Evolutionary conservation across 805 yeast genomes (phyloP), one percentile per base, ranked within the genome.

Genomic region (Candida xyloterini): DNA sequence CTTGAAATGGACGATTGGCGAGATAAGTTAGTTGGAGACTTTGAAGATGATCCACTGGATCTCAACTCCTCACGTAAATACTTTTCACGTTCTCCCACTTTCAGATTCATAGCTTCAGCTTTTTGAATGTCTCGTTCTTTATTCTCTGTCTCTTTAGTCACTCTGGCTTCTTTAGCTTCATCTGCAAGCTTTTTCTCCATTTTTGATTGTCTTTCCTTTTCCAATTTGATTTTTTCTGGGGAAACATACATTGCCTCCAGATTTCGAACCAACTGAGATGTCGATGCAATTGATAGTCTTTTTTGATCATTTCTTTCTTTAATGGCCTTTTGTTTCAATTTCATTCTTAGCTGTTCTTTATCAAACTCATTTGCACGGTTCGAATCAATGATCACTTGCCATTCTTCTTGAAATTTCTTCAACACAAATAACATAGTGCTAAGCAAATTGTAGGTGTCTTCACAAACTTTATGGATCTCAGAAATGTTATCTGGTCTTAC

Each of bases 361-460:
- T 55, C 77, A 55, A 53, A 73, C 60, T 48, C 68, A 51, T 46
- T 70, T 35, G 71, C 76, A 25, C 68, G 62, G 8, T 59, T 44
- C 1, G 71, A 41, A 21, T 41, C 45, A 11, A 56, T 43, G 21
- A 60, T 51, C 3, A 25, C 15, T 9, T 48, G 56, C 79, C 79
- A 75, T 30, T 57, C 56, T 14, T 46, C 39, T 4, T 67, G 65
- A 33, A 74, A 66, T 21, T 64, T 66, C 29, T 59, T 65, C 21
- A 74, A 55, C 15, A 59, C 57, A 5, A 40, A 40, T 1, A 65
- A 8, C 42, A 65, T 54, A 1, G 60, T 51, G 13, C 40, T 42
- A 7, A 58, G 47, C 26, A 65, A 63, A 3, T 64, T 45, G 40
- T 53, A 52, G 8, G 71, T 71, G 38, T 72, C 78, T 25, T 55